Evolutionary conservation across 345 rosid species (phyloP), one percentile per base, ranked within the genome.

Genomic region (Geranium brycei): DNA sequence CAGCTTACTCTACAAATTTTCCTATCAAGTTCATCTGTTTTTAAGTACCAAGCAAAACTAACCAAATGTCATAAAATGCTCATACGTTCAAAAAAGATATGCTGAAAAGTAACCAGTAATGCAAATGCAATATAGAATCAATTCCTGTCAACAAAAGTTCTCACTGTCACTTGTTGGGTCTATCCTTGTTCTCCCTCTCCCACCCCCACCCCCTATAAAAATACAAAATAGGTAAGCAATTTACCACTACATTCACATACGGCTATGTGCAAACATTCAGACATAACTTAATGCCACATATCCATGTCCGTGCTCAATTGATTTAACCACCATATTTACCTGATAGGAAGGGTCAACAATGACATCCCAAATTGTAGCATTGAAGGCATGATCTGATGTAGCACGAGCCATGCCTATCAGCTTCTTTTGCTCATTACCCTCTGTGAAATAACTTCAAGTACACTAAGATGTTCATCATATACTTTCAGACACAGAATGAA

Each of bases 341-440:
- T 92, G 98, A 77, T 92, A 89, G 62, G 79, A 75, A 68, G 98
- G 97, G 86, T 92, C 98, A 71, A 89, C 93, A 64, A 92, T 87
- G 73, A 92, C 98, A 82, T 92, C 98, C 98, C 98, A 92, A 3
- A 92, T 92, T 16, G 98, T 92, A 62, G 98, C 97, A 79, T 92
- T 92, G 73, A 92, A 92, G 47, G 89, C 95, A 77, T 92, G 97
- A 85, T 92, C 96, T 38, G 98, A 89, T 11, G 98, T 92, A 5
- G 98, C 98, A 30, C 96, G 98, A 67, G 97, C 98, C 98, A 92
- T 86, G 57, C 98, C 98, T 56, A 92, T 92, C 59, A 92, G 87
- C 78, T 67, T 78, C 82, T 73, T 87, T 75, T 77, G 76, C 63
- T 72, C 83, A 76, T 69, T 75, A 68, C 86, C 86, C 78, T 87